These are phyloP conservation scores for Eustoma russellianum DNA, from an alignment of 257 asterid genomes.

Conservation along the genomic window DNA sequence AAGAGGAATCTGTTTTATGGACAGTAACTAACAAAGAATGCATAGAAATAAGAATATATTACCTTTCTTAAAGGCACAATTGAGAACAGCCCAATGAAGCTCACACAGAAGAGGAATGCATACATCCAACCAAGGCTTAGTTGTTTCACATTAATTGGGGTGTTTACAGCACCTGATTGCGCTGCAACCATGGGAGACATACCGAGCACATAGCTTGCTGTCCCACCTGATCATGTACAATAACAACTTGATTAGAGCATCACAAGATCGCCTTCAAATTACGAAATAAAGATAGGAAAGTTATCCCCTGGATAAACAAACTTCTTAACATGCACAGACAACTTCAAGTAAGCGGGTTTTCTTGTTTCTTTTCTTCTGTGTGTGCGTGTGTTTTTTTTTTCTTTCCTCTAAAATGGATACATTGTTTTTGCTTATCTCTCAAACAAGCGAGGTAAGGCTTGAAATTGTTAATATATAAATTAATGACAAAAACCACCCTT, in stretches of 20 bases:
- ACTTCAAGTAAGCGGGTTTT: background rate
- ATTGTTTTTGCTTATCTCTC: too few relatives aligned
- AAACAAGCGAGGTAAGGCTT: background rate
- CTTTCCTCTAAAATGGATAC: too few relatives aligned
- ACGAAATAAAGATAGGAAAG: too few relatives aligned
- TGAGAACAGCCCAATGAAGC: conserved; percentile 78
- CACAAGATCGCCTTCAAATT: background rate
- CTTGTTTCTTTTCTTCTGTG: too few relatives aligned
- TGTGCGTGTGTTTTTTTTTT: too few relatives aligned
- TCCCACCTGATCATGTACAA: conserved; percentile 46
- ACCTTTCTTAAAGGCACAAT: conserved; percentile 70
- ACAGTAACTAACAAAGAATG: too few relatives aligned
- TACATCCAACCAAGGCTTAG: conserved; percentile 59
- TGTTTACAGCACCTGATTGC: conserved; percentile 37
- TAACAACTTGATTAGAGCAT: background rate
- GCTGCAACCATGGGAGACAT: conserved; percentile 50
- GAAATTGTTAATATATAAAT: background rate
- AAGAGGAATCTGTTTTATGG: too few relatives aligned
- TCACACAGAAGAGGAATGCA: conserved; percentile 44
- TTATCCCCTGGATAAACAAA: background rate
- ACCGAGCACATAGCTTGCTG: conserved; percentile 58
- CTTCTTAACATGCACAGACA: background rate
- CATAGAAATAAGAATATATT: background rate
- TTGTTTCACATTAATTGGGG: conserved; percentile 41
- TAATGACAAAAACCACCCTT: too few relatives aligned